Conservation (phyloP, 495 filamentous ascomycete species). For the Daldinia grandis region DNA sequence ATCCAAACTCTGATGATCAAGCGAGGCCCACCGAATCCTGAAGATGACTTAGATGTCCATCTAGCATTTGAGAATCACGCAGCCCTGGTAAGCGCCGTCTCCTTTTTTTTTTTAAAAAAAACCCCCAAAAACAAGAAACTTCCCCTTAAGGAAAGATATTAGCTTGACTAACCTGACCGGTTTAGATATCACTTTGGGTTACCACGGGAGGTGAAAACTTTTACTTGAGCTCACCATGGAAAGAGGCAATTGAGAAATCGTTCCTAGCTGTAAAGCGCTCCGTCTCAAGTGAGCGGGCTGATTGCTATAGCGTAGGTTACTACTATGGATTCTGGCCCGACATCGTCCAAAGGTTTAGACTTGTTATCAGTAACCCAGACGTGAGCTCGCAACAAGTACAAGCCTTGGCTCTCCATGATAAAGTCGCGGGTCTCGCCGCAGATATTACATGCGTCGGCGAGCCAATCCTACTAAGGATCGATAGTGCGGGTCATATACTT, state of each 20-base stretch:
- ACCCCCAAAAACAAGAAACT: no score
- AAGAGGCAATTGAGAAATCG: background rate
- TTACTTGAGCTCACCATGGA: slow-evolving; percentile 24
- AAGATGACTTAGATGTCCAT: slow-evolving; percentile 25
- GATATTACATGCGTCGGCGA: slow-evolving; percentile 6
- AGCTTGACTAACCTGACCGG: background rate
- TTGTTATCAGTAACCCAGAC: slow-evolving; percentile 12
- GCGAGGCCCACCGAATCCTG: slow-evolving; percentile 17
- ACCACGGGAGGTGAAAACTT: slow-evolving; percentile 26
- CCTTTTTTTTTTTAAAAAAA: background rate
- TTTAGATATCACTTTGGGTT: slow-evolving; percentile 27
- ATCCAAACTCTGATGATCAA: slow-evolving; percentile 15
- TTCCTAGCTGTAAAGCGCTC: background rate
- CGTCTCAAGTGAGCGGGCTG: slow-evolving; percentile 6
- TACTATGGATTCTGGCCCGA: slow-evolving; percentile 28
- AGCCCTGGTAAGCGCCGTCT: slow-evolving; percentile 2
- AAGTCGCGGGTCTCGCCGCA: background rate
- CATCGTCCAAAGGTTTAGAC: slow-evolving; percentile 9
- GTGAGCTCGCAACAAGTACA: background rate
- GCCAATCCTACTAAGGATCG: background rate
- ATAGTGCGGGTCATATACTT: background rate
- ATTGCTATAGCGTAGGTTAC: slow-evolving; percentile 24
- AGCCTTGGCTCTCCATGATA: slow-evolving; percentile 5
- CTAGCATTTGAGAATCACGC: slow-evolving; percentile 32
- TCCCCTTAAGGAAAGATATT: background rate